phyloP scores from a whole-genome alignment of 1,139 yeast species.

The Pichia norvegensis region DNA sequence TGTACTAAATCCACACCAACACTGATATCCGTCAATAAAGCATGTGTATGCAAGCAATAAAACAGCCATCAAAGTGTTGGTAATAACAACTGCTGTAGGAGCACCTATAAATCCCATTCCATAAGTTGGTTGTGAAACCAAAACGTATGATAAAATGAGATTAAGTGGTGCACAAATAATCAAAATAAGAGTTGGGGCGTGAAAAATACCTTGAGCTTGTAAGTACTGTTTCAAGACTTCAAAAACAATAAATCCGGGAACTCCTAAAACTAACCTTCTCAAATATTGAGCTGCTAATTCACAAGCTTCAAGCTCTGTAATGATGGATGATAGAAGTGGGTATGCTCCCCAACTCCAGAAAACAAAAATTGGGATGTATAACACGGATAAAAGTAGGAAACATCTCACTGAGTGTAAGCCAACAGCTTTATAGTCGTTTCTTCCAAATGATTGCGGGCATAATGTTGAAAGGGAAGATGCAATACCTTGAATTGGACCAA shows the following conservation, averaged over 20 bases:
- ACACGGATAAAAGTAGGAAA: conserved; percentile 45
- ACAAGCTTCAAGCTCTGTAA: conserved; percentile 46
- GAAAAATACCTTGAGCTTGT: conserved; percentile 74
- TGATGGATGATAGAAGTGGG: conserved; percentile 37
- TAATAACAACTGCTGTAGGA: conserved; percentile 63
- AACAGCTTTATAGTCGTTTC: conserved; percentile 52
- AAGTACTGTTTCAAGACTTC: conserved; percentile 66
- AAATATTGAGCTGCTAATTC: conserved; percentile 51
- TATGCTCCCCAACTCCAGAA: conserved; percentile 52
- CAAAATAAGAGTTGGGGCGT: conserved; percentile 67
- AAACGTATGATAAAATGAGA: conserved; percentile 49
- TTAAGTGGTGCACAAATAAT: conserved; percentile 66
- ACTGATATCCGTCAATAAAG: conserved; percentile 44
- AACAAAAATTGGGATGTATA: conserved; percentile 49
- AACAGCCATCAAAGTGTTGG: conserved; percentile 61
- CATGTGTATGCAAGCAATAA: conserved; percentile 40
- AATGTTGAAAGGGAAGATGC: conserved; percentile 69
- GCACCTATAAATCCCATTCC: conserved; percentile 73
- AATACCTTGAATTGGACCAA: conserved; percentile 66
- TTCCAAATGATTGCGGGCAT: conserved; percentile 72
- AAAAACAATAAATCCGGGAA: conserved; percentile 66
- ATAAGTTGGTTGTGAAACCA: conserved; percentile 52
- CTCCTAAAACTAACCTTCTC: conserved; percentile 46
- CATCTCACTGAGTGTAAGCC: conserved; percentile 64
- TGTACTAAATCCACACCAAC: conserved; percentile 45